Base-by-base conservation (phyloP, 768 basidiomycete species). In the Kwoniella mangroviensis region DNA sequence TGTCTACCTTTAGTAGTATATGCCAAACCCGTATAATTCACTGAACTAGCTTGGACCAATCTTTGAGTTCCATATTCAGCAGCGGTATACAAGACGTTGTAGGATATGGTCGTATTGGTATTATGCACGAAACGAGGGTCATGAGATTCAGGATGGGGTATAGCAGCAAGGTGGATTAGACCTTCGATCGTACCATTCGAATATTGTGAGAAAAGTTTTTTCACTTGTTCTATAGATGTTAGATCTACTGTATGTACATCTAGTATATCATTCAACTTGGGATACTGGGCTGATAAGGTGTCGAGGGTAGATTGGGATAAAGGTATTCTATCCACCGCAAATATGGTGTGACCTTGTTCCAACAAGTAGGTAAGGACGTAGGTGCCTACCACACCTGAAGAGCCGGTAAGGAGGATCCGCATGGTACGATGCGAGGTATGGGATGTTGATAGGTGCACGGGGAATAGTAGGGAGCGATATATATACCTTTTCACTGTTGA, bases 21-120 rank as follows among this genome's bases (percentile, higher is more conserved):
- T 4, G 49, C 65, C 58, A 82, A 52, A 19, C 81, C 81, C 4
- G 68, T 58, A 34, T 75, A 77, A 71, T 82, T 82, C 15, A 80
- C 75, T 26, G 73, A 75, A 55, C 77, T 80, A 52, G 81, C 81
- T 65, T 82, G 81, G 5, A 75, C 73, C 34, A 82, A 76, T 56
- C 75, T 22, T 66, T 68, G 74, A 12, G 80, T 68, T 3, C 79
- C 81, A 17, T 57, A 51, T 26, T 67, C 61, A 62, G 67, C 71
- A 7, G 75, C 73, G 3, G 81, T 80, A 19, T 75, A 63, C 28
- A 82, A 26, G 10, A 82, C 72, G 60, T 82, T 82, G 66, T 80
- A 82, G 28, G 66, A 70, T 15, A 66, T 58, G 17, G 63, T 65
- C 12, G 76, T 77, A 57, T 82, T 82, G 40, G 67, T 68, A 55